Evolutionary conservation across 176 grass and related monocot species (phyloP).

Genomic region (Tuctoria greenei): DNA sequence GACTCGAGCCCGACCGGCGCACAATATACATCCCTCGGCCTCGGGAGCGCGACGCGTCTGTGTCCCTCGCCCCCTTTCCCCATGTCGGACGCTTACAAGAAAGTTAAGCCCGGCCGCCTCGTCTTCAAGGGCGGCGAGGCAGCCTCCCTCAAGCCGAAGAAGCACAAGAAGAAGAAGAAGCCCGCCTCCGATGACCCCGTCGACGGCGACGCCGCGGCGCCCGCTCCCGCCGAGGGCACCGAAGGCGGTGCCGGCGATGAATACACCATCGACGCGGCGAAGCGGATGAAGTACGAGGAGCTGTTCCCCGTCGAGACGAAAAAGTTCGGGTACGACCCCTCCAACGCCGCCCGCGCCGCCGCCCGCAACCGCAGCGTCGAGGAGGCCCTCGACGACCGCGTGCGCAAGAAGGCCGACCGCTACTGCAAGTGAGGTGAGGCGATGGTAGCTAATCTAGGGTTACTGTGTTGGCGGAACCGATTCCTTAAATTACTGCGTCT

Average conservation of each 20-base stretch:
- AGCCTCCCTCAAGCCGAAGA: conserved; percentile 80
- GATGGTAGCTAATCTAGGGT: conserved; percentile 48
- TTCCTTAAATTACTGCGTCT: neutral
- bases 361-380: conserved; percentile 59
- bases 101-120: conserved; percentile 79
- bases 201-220: conserved; percentile 21
- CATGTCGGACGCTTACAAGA: conserved; percentile 88
- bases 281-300: conserved; percentile 98
- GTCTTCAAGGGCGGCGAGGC: conserved; percentile 98
- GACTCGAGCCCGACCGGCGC: neutral
- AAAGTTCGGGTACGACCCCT: conserved; percentile 88
- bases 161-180: conserved; percentile 80
- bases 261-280: conserved; percentile 97
- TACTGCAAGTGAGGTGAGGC: conserved; percentile 92
- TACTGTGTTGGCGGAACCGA: conserved; percentile 13
- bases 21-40: neutral
- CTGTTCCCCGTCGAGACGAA: conserved; percentile 88
- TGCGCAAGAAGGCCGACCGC: conserved; percentile 95
- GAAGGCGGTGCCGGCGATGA: conserved; percentile 49
- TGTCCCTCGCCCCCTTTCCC: neutral
- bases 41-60: neutral
- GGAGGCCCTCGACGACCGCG: conserved; percentile 87
- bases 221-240: conserved; percentile 4
- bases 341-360: conserved; percentile 57
- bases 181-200: conserved; percentile 39